Evolutionary conservation across 192 early-diverging fungal species (phyloP).

Genomic region (Linnemannia zychae): DNA sequence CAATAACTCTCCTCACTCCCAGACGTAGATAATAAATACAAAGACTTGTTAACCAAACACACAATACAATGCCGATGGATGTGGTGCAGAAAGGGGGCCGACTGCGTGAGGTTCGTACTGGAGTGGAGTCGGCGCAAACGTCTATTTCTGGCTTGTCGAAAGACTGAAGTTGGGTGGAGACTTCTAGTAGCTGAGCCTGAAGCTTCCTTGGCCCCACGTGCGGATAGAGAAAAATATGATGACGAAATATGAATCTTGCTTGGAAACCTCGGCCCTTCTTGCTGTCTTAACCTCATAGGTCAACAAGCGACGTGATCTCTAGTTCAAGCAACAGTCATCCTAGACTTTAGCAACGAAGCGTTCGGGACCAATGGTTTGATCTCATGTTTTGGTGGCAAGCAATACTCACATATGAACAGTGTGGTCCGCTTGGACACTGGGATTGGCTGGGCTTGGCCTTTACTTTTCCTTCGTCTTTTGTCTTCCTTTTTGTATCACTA

Average conservation of each 20-base stretch:
- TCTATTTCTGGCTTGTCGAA: slow-evolving; percentile 3
- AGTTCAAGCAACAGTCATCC: background rate
- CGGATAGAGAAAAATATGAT: background rate
- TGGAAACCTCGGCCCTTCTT: background rate
- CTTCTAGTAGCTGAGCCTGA: background rate
- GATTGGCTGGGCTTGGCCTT: slow-evolving; percentile 4
- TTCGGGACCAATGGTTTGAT: slow-evolving; percentile 8
- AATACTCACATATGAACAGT: background rate
- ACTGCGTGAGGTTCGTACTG: background rate
- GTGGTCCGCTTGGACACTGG: background rate
- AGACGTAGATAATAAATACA: slow-evolving; percentile 11
- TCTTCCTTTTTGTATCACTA: background rate
- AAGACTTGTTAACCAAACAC: background rate
- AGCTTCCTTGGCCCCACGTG: background rate
- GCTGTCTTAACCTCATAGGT: background rate
- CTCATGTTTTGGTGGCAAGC: slow-evolving; percentile 7
- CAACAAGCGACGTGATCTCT: background rate
- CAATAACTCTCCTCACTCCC: background rate
- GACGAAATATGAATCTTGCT: background rate
- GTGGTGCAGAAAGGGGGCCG: background rate
- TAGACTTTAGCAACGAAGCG: background rate
- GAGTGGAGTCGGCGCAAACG: background rate
- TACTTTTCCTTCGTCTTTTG: background rate
- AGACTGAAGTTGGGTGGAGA: background rate
- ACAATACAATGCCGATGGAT: background rate